phyloP scores from a whole-genome alignment of 2,329 filamentous ascomycete genomes.

The Biscogniauxia sp. region DNA sequence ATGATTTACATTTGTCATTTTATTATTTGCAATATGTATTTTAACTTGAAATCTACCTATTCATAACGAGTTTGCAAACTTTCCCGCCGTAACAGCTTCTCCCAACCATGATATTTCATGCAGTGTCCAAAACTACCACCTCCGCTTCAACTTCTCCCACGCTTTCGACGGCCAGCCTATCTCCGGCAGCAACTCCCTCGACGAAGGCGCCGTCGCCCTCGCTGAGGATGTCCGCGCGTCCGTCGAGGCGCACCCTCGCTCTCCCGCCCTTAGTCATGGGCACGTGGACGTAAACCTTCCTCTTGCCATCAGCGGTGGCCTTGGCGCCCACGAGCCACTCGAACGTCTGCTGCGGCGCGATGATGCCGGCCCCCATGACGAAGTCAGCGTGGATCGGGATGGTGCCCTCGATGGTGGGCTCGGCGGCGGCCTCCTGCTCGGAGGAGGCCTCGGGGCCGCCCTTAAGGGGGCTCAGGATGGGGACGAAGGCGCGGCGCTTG shows the following conservation, averaged over 20 bases:
- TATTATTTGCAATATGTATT: too few species aligned
- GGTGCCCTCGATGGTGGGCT: slow-evolving; percentile 59
- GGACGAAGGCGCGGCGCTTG: slow-evolving; percentile 69
- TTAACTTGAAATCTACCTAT: too few species aligned
- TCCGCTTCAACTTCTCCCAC: slow-evolving; percentile 68
- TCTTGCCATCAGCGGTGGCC: slow-evolving; percentile 49
- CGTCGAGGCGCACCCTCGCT: slow-evolving; percentile 67
- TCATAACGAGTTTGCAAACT: neutral
- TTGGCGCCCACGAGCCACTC: slow-evolving; percentile 69
- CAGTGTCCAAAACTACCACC: slow-evolving; percentile 65
- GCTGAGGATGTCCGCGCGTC: slow-evolving; percentile 62
- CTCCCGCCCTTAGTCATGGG: slow-evolving; percentile 77
- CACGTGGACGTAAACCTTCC: slow-evolving; percentile 78
- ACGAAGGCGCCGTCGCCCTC: slow-evolving; percentile 85
- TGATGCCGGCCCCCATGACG: slow-evolving; percentile 75
- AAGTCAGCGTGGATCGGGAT: slow-evolving; percentile 86
- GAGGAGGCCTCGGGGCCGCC: slow-evolving; percentile 60
- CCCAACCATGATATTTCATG: slow-evolving; percentile 34
- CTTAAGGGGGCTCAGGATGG: slow-evolving; percentile 73
- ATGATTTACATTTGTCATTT: too few species aligned
- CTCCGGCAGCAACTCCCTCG: slow-evolving; percentile 60
- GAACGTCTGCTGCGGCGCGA: slow-evolving; percentile 64
- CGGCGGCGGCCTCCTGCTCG: slow-evolving; percentile 62
- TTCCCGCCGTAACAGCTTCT: neutral
- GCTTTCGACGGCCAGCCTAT: slow-evolving; percentile 63